These are phyloP conservation scores for Paralagenidium karlingii DNA, from an alignment of 352 stramenopile genomes.

Conservation along the genomic window DNA sequence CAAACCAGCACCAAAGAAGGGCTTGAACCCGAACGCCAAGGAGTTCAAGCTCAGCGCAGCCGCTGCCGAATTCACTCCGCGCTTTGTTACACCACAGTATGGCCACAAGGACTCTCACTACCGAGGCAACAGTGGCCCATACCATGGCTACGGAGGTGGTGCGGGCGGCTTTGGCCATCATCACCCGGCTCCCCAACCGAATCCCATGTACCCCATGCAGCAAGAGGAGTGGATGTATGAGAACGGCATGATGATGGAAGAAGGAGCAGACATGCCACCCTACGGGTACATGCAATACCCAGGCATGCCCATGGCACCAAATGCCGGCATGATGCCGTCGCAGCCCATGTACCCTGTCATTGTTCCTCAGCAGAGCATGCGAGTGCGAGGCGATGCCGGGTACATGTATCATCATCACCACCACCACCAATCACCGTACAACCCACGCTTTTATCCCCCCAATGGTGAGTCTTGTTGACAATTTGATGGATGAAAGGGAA, in stretches of 20 bases:
- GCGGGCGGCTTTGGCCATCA: no score
- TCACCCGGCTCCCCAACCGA: conserved; percentile 15
- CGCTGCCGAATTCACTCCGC: conserved; percentile 57
- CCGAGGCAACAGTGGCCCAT: no score
- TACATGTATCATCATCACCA: conserved; percentile 22
- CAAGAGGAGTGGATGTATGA: conserved; percentile 77
- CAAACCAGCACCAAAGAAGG: conserved; percentile 33
- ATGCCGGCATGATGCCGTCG: conserved; percentile 45
- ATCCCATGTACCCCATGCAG: conserved; percentile 19
- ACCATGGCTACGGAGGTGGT: no score
- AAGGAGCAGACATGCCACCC: conserved; percentile 26
- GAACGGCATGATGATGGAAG: conserved; percentile 20
- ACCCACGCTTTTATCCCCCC: conserved; percentile 35
- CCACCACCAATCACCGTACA: conserved; percentile 43
- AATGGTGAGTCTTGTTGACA: conserved; percentile 7
- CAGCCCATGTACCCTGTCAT: conserved; percentile 48
- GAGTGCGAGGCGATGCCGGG: conserved; percentile 22
- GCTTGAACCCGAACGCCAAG: conserved; percentile 74
- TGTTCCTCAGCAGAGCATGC: conserved; percentile 45
- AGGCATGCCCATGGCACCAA: conserved; percentile 39
- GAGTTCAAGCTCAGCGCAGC: conserved; percentile 75
- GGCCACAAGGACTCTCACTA: conserved; percentile 27
- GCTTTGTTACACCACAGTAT: conserved; percentile 14
- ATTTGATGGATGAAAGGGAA: conserved; percentile 6
- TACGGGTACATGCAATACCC: conserved; percentile 62